Evolutionary conservation across 2,329 filamentous ascomycete species (phyloP), one percentile per base, ranked within the genome.

Genomic region (Aspergillus sergii): DNA sequence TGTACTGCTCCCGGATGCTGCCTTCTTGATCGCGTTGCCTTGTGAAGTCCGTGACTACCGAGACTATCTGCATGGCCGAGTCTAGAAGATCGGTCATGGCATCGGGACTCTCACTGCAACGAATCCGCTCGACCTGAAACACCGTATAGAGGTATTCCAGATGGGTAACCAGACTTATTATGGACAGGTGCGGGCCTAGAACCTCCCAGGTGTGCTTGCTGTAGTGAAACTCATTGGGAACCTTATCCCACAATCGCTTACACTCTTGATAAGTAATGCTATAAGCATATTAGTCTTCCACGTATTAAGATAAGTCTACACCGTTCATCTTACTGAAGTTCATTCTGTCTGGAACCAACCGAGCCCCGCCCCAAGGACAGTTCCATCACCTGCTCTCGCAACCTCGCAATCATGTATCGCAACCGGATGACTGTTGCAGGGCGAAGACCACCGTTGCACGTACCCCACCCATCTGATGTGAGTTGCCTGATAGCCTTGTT

Each of bases 51-150:
- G 71, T 64, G 41, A 69, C 62, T 6, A 63, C 64, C 1, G 65
- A 67, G 32, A 72, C 58, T 28, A 68, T 57, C 48, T 71, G 67
- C 63, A 71, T 68, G 14, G 68, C 67, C 26, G 63, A 66, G 36
- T 68, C 64, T 23, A 72, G 63, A 39, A 72, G 56, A 56, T 68
- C 67, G 19, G 55, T 64, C 34, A 58, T 66, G 21, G 62, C 61
- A 34, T 58, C 62, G 16, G 57, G 19, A 50, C 61, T 64, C 45
- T 71, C 66, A 23, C 64, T 63, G 16, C 65, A 68, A 21, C 68
- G 67, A 28, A 72, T 69, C 10, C 69, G 65, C 45, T 72, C 66
- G 41, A 71, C 61, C 43, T 72, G 69, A 36, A 71, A 67, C 1
- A 72, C 62, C 16, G 55, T 67, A 28, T 64, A 61, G 12, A 68